Evolutionary conservation across 192 early-diverging fungal species (phyloP).

Genomic region (Chytriomyces sp.): DNA sequence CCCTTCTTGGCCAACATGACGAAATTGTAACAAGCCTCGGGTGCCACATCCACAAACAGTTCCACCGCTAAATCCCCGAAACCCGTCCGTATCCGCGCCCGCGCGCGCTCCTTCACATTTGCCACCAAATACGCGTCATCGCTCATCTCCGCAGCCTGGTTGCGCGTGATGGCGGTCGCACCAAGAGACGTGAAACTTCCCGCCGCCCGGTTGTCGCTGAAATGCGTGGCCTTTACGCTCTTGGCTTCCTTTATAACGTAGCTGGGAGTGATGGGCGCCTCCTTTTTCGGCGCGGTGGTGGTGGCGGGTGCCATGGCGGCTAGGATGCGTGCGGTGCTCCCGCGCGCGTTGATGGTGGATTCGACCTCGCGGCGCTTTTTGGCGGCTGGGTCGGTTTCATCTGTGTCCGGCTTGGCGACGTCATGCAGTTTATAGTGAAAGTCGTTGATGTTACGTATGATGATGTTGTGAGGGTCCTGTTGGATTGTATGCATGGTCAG

Average conservation of each 20-base stretch:
- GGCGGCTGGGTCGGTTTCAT: constrained; percentile 38
- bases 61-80: constrained; percentile 82
- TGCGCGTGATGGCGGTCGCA: constrained; percentile 67
- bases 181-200: constrained; percentile 88
- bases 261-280: constrained; percentile 41
- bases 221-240: constrained; percentile 79
- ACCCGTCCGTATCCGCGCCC: constrained; percentile 77
- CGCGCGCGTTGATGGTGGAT: constrained; percentile 57
- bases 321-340: constrained; percentile 59
- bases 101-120: constrained; percentile 76
- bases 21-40: constrained; percentile 91
- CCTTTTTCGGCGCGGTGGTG: constrained; percentile 1
- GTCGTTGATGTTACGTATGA: constrained; percentile 64
- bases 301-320: constrained; percentile 42
- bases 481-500: neutral
- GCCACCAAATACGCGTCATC: constrained; percentile 91
- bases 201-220: constrained; percentile 75
- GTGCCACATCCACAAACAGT: constrained; percentile 74
- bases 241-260: constrained; percentile 49
- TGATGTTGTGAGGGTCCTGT: constrained; percentile 80
- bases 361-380: constrained; percentile 53
- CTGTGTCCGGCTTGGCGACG: constrained; percentile 45
- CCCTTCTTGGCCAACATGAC: constrained; percentile 76
- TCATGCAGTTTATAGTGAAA: constrained; percentile 79
- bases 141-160: constrained; percentile 68